phyloP scores from a whole-genome alignment of 352 stramenopile species.

The Phytopythium vexans region DNA sequence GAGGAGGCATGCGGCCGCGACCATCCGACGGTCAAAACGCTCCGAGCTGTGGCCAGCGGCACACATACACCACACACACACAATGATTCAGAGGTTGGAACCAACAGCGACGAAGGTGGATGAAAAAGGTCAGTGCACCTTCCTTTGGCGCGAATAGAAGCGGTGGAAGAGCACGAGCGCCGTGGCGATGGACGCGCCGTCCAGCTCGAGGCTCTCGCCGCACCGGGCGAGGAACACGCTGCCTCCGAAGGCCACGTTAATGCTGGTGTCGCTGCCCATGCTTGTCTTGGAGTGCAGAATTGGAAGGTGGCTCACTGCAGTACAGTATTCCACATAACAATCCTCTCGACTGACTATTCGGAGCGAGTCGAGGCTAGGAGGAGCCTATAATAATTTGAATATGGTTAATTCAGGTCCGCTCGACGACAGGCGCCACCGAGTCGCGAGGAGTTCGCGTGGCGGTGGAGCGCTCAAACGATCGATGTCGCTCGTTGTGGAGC shows the following conservation, averaged over 20 bases:
- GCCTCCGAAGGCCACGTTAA: too few species aligned
- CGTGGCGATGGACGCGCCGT: neutral
- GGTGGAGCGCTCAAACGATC: conserved; percentile 14
- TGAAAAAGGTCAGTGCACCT: neutral
- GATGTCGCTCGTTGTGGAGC: conserved; percentile 29
- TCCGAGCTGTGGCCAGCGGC: neutral
- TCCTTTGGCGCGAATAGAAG: neutral
- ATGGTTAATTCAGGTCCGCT: too few species aligned
- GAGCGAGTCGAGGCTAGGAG: too few species aligned
- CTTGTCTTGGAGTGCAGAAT: too few species aligned
- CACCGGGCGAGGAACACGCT: conserved; percentile 2
- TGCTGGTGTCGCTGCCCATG: too few species aligned
- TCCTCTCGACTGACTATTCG: too few species aligned
- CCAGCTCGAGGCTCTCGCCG: conserved; percentile 6
- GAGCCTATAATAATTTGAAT: too few species aligned
- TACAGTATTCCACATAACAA: too few species aligned
- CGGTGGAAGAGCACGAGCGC: conserved; percentile 6
- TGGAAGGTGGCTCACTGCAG: too few species aligned
- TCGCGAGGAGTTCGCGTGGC: neutral
- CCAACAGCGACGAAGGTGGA: too few species aligned
- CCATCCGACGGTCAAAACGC: conserved; percentile 4
- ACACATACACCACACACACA: neutral
- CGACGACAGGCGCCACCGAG: too few species aligned
- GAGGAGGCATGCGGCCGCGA: conserved; percentile 10
- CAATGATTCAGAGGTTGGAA: neutral